Percentiles rank a stretch among this genome's conserved stretches.
Evolutionary conservation across 768 basidiomycete genomes (phyloP).

Genomic region (Sistotremastrum suecicum): DNA sequence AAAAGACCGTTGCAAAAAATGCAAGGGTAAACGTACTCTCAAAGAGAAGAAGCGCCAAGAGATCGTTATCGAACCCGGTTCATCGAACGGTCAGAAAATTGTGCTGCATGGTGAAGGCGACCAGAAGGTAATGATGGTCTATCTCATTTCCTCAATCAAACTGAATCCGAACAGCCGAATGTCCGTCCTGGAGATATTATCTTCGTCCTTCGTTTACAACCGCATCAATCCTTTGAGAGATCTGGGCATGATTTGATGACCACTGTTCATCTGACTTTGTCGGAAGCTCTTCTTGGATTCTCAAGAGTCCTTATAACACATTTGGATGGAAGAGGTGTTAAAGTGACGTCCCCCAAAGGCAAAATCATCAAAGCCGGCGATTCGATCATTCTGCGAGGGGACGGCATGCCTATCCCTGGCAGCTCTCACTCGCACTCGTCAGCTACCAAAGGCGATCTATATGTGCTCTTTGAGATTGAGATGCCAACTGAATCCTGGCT

Average conservation of each 20-base stretch:
- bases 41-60: slow-evolving; percentile 86
- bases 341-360: slow-evolving; percentile 56
- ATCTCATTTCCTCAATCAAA: slow-evolving; percentile 2
- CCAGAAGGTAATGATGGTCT: slow-evolving; percentile 44
- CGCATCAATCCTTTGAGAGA: slow-evolving; percentile 73
- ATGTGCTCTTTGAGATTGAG: slow-evolving; percentile 71
- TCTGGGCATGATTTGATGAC: slow-evolving; percentile 71
- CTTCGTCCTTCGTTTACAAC: slow-evolving; percentile 54
- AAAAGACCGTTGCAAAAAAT: slow-evolving; percentile 91
- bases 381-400: slow-evolving; percentile 60
- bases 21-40: slow-evolving; percentile 73
- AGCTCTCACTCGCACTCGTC: slow-evolving; percentile 35
- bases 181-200: slow-evolving; percentile 83
- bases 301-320: slow-evolving; percentile 82
- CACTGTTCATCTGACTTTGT: slow-evolving; percentile 73
- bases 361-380: slow-evolving; percentile 66
- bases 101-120: slow-evolving; percentile 88
- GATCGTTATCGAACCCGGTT: slow-evolving; percentile 76
- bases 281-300: slow-evolving; percentile 93
- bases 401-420: slow-evolving; percentile 64
- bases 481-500: slow-evolving; percentile 81
- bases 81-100: slow-evolving; percentile 71
- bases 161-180: slow-evolving; percentile 43
- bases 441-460: slow-evolving; percentile 65
- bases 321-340: slow-evolving; percentile 85